Conservation (phyloP, 2,329 filamentous ascomycete genomes). For the Tricladium varicosporioides region DNA sequence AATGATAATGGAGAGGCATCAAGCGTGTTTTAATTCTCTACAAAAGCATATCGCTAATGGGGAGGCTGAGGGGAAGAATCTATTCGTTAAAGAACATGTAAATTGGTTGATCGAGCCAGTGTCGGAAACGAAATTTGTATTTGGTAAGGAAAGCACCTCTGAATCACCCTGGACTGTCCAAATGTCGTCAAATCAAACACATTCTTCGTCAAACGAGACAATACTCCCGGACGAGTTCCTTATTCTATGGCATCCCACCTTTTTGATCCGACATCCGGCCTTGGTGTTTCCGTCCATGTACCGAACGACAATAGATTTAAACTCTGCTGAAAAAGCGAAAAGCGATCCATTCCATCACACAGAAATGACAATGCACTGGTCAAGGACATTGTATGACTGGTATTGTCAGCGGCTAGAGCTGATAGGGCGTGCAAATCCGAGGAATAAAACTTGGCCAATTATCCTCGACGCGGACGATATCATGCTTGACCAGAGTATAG, state of each 20-base stretch:
- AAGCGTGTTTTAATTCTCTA: conserved; percentile 29
- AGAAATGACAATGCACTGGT: conserved; percentile 29
- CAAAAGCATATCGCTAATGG: conserved; percentile 26
- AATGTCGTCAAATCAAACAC: not conserved
- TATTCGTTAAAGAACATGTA: conserved; percentile 38
- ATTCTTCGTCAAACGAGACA: conserved; percentile 19
- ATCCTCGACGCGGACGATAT: conserved; percentile 40
- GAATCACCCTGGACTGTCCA: not conserved
- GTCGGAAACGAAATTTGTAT: conserved; percentile 16
- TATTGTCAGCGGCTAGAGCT: conserved; percentile 27
- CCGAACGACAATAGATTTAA: not conserved
- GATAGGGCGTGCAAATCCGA: not conserved
- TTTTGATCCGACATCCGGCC: conserved; percentile 40
- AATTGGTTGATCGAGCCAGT: conserved; percentile 29
- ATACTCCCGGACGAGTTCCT: conserved; percentile 38
- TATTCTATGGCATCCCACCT: conserved; percentile 34
- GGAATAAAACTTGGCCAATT: conserved; percentile 23
- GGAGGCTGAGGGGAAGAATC: conserved; percentile 26
- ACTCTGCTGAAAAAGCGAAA: not conserved
- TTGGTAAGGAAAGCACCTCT: conserved; percentile 2
- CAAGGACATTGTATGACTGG: conserved; percentile 37
- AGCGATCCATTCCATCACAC: not conserved
- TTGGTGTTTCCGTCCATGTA: conserved; percentile 37
- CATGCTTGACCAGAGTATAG: conserved; percentile 33
- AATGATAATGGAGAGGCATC: conserved; percentile 25